Base-by-base conservation (phyloP, 2,329 filamentous ascomycete species). In the Diaporthe nobilis region DNA sequence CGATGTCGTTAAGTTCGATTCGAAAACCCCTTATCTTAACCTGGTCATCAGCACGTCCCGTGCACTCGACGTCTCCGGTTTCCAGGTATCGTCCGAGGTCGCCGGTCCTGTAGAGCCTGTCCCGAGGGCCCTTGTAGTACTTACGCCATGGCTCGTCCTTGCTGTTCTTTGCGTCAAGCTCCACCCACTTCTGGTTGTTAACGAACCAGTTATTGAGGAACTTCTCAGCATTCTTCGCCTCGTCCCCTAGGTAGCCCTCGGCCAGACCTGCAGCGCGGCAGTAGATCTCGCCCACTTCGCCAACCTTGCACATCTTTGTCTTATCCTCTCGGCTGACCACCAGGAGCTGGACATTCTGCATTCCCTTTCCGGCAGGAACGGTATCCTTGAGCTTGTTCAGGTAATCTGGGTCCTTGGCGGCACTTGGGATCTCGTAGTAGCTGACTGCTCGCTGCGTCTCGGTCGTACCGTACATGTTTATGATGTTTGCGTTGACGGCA, bases 11-110 rank as follows among this genome's bases (percentile, higher is more conserved):
- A 61, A 98, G 92, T 85, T 99, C 97, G 79, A 99, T 98, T 77
- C 96, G 90, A 88, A 98, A 98, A 1, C 96, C 96, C 76, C 97
- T 93, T 78, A 98, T 96, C 88, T 98, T 99, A 86, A 98, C 94
- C 82, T 98, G 96, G 79, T 93, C 90, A 81, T 98, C 96, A 34
- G 92, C 92, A 75, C 97, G 90, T 31, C 96, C 96, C 13, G 94
- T 93, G 81, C 92, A 94, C 81, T 94, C 93, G 15, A 95, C 93
- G 78, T 93, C 92, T 49, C 94, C 95, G 10, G 85, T 84, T 60
- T 91, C 87, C 71, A 91, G 90, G 81, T 94, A 96, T 75, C 92
- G 88, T 4, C 96, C 96, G 4, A 99, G 86, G 82, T 98, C 96
- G 37, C 96, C 97, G 53, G 93, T 97, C 28, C 94, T 87, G 84